Conservation (phyloP, 495 filamentous ascomycete genomes). For the Apodospora peruviana region DNA sequence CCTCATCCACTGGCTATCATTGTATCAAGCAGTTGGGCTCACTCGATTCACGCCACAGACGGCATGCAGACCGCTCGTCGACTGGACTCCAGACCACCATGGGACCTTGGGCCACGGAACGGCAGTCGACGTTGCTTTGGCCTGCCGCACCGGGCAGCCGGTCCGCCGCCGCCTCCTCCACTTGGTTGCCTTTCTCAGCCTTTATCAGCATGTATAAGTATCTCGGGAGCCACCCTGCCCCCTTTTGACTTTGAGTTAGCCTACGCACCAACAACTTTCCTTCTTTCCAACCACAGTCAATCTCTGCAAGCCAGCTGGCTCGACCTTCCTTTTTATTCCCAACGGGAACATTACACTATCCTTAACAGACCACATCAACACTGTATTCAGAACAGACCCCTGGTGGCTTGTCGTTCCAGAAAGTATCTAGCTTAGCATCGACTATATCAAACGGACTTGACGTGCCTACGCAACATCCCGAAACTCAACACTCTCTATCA, state of each 20-base stretch:
- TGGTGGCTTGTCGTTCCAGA: not conserved
- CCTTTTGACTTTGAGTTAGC: not conserved
- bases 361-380: too few species aligned
- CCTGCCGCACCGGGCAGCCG: not conserved
- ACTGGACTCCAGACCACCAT: not conserved
- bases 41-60: not conserved
- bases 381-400: not conserved
- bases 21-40: too few species aligned
- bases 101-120: not conserved
- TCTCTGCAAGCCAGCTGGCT: not conserved
- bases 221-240: not conserved
- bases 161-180: not conserved
- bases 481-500: not conserved
- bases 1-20: too few species aligned
- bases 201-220: not conserved
- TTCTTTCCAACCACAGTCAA: conserved; percentile 2
- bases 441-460: too few species aligned
- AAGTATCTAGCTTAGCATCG: too few species aligned
- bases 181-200: not conserved
- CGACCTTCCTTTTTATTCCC: conserved; percentile 1
- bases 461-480: too few species aligned
- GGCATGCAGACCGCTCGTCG: not conserved
- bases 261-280: not conserved
- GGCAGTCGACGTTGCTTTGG: not conserved
- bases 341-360: not conserved